Base-by-base conservation (phyloP, 2,329 filamentous ascomycete genomes). In the Alternaria gansuensis region DNA sequence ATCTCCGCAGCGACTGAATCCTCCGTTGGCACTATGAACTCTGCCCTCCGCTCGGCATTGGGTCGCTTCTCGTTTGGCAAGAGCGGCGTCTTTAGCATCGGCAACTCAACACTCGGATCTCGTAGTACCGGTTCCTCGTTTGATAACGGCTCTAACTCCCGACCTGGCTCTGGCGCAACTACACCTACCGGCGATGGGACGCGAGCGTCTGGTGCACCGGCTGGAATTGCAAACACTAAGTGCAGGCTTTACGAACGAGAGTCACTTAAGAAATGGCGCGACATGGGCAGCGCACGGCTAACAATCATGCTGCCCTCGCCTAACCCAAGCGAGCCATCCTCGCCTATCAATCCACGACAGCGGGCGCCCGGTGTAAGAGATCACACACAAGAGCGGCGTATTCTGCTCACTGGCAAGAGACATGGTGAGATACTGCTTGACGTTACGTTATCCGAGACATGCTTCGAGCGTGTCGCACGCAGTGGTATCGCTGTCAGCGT, bases 401-500 rank as follows among this genome's bases (percentile, higher is more conserved):
- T 99, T 58, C 82, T 96, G 14, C 88, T 97, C 24, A 87, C 85
- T 4, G 88, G 87, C 5, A 89, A 92, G 71, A 88, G 87, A 1
- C 86, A 87, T 62, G 85, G 86, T 23, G 82, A 88, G 60, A 83
- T 89, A 1, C 78, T 96, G 34, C 83, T 97, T 0, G 94, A 98
- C 75, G 92, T 91, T 1, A 93, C 93, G 46, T 82, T 97, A 2
- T 90, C 90, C 10, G 92, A 93, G 73, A 90, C 87, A 56, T 93
- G 91, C 72, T 96, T 97, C 78, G 90, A 93, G 66, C 83, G 91
- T 17, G 87, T 97, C 60, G 93, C 92, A 5, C 87, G 90, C 65
- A 90, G 91, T 33, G 93, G 93, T 45, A 94, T 97, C 69, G 91
- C 95, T 1, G 88, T 96, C 55, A 93, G 90, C 65, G 90, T 97